Evolutionary conservation across 129 eudicot genomes (phyloP).

Genomic region (Flaveria bidentis): DNA sequence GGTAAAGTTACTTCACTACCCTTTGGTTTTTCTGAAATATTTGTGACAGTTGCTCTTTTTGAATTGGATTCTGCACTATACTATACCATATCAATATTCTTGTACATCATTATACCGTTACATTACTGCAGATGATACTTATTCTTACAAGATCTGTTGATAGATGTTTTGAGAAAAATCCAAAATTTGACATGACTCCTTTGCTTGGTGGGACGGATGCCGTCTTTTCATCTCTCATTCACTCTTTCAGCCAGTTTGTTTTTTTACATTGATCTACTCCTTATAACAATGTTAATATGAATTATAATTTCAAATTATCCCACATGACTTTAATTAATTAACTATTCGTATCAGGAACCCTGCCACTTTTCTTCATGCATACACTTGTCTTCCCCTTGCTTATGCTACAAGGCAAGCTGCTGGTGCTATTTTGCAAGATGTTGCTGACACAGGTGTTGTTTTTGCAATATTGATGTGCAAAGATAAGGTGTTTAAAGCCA

Average conservation of each 20-base stretch:
- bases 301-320: not conserved
- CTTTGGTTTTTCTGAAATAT: conserved; percentile 1
- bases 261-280: conserved; percentile 9
- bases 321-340: not conserved
- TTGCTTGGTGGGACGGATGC: conserved; percentile 97
- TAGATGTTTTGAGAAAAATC: conserved; percentile 92
- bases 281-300: not conserved
- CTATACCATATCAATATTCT: not conserved
- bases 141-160: conserved; percentile 92
- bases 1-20: conserved; percentile 41
- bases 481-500: conserved; percentile 61
- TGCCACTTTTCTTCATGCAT: conserved; percentile 96
- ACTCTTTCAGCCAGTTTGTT: conserved; percentile 84
- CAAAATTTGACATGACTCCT: conserved; percentile 98
- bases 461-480: conserved; percentile 94
- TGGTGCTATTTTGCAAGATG: conserved; percentile 91
- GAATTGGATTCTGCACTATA: not conserved
- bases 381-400: conserved; percentile 92
- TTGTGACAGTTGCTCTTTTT: not conserved
- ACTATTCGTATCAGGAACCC: conserved; percentile 70
- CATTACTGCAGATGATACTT: conserved; percentile 79
- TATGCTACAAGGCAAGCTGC: conserved; percentile 96
- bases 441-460: conserved; percentile 92
- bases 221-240: conserved; percentile 93
- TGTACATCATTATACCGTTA: not conserved